Evolutionary conservation across 306 rosid species (phyloP), one percentile per base, ranked within the genome.

Genomic region (Oemleria cerasiformis): DNA sequence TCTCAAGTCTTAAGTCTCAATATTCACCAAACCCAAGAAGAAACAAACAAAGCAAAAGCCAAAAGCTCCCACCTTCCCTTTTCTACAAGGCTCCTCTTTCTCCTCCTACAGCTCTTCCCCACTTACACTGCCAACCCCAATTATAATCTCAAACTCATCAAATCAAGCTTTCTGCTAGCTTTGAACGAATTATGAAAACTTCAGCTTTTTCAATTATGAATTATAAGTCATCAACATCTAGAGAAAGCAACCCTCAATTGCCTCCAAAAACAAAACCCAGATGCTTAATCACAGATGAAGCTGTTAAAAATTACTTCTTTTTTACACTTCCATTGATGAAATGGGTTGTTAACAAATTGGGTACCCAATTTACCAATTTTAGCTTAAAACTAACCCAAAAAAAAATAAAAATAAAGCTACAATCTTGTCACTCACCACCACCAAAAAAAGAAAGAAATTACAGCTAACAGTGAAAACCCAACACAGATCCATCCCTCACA

Each of bases 381-480:
- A 30, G 38, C 68, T 30, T 30, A 30, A 30, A 30, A 30, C 36
- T 30, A 30, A 30, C 36, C n/a, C n/a, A n/a, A n/a, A n/a, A n/a
- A 65, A 49, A 71, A 10, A 14, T 44, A 43, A 76, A 41, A 36
- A 45, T 14, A 67, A 55, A 65, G 19, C 56, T 68, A 68, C 68
- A 68, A 12, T 14, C 8, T 15, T 30, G 19, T 55, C 48, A 14
- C 39, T 70, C 65, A 42, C 42, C 53, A 34, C 7, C 6, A 43
- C 59, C 42, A 5, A 5, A 19, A 4, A 13, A 8, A 15, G 43
- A 14, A 11, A 39, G n/a, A 43, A 38, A 13, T 9, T 41, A 42
- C 8, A 41, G 40, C 84, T 77, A 92, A 80, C 98, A 94, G 36
- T 82, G 90, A 72, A 94, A 89, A 56, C 96, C 98, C 72, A 94